These are phyloP conservation scores for Solanum hybrid DNA, from an alignment of 305 asterid species.

Conservation along the genomic window DNA sequence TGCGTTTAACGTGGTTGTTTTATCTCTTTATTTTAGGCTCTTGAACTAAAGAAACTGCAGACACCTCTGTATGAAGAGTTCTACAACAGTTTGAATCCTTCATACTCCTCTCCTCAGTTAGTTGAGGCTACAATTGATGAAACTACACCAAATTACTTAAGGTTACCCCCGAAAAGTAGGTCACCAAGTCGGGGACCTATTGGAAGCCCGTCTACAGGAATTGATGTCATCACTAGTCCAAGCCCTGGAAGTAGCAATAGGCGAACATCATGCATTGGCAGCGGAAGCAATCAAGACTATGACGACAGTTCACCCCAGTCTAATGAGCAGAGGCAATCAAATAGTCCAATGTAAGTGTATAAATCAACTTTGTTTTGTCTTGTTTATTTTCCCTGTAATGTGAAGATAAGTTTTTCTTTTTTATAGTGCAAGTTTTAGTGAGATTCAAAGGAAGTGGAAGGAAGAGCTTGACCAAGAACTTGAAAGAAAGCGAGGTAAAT, in stretches of 20 bases:
- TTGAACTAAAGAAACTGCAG: slow-evolving; percentile 82
- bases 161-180: slow-evolving; percentile 86
- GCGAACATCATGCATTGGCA: slow-evolving; percentile 57
- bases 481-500: slow-evolving; percentile 76
- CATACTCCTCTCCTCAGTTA: slow-evolving; percentile 49
- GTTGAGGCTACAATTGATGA: slow-evolving; percentile 56
- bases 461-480: slow-evolving; percentile 94
- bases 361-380: slow-evolving; percentile 5
- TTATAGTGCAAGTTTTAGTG: slow-evolving; percentile 30
- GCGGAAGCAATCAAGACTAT: slow-evolving; percentile 35
- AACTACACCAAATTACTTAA: slow-evolving; percentile 50
- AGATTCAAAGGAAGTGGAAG: slow-evolving; percentile 84
- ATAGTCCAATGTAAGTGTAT: slow-evolving; percentile 4
- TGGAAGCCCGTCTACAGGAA: slow-evolving; percentile 70
- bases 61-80: slow-evolving; percentile 83
- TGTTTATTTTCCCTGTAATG: slow-evolving; percentile 4
- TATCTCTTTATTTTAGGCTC: slow-evolving; percentile 35
- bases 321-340: slow-evolving; percentile 28
- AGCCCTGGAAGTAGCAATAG: slow-evolving; percentile 63
- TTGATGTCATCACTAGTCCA: slow-evolving; percentile 43
- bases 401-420: not conserved
- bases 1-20: not conserved
- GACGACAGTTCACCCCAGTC: slow-evolving; percentile 34
- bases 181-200: slow-evolving; percentile 64
- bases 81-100: slow-evolving; percentile 67